Evolutionary conservation across 2,329 filamentous ascomycete species (phyloP).

Genomic region (Clarireedia homoeocarpa): DNA sequence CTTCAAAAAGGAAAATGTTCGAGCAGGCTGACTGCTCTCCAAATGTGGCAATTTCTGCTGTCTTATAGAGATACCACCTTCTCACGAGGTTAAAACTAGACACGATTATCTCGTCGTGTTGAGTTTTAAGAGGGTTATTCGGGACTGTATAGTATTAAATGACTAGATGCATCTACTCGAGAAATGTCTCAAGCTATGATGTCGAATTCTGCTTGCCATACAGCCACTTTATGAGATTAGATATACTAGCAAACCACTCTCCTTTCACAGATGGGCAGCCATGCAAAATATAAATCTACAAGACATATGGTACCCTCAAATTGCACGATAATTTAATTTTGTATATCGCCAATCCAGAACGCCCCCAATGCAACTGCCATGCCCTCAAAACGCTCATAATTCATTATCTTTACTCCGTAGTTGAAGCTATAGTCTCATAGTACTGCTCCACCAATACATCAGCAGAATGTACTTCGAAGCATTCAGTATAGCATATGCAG

Average conservation of each 20-base stretch:
- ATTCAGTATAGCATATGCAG: constrained; percentile 14
- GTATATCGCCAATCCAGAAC: neutral
- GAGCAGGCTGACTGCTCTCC: neutral
- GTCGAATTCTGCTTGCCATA: too few species aligned
- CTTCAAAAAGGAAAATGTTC: neutral
- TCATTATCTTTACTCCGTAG: constrained; percentile 14
- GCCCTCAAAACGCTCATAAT: constrained; percentile 3
- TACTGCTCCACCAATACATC: constrained; percentile 21
- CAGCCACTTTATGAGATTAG: too few species aligned
- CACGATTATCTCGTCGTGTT: neutral
- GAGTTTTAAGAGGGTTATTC: neutral
- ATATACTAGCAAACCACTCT: too few species aligned
- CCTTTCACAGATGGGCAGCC: too few species aligned
- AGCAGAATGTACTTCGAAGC: constrained; percentile 17
- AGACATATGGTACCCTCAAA: too few species aligned
- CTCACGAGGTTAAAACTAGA: neutral
- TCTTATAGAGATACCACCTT: neutral
- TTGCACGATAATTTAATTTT: neutral
- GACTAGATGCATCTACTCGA: neutral
- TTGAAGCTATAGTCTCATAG: constrained; percentile 23
- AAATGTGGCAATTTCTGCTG: neutral
- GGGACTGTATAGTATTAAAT: neutral
- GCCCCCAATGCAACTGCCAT: constrained; percentile 2
- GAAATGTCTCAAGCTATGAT: too few species aligned
- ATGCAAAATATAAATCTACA: too few species aligned